A percentile compares a stretch with the other conserved stretches of the same genome.
phyloP scores from a whole-genome alignment of 108 stramenopile genomes.

The Licmophora abbreviata region DNA sequence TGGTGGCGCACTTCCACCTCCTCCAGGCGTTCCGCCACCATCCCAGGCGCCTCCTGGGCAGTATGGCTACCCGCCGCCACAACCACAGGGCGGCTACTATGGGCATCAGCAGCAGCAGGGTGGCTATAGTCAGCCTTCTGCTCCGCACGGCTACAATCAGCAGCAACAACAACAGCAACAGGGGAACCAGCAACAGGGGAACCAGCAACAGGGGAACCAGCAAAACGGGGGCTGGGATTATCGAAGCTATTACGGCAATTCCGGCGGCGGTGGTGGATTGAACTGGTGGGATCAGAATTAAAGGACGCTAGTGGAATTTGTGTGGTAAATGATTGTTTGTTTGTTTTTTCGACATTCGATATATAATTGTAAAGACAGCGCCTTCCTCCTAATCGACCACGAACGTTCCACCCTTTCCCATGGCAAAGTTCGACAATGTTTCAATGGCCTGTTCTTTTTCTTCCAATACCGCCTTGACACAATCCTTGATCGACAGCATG shows the following conservation, averaged over 20 bases:
- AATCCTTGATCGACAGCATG: constrained; percentile 83
- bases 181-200: constrained; percentile 38
- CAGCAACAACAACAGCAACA: constrained; percentile 19
- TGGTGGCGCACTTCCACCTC: constrained; percentile 14
- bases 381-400: constrained; percentile 25
- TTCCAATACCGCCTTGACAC: constrained; percentile 61
- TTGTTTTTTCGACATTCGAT: not conserved
- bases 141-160: constrained; percentile 23
- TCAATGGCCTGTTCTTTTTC: constrained; percentile 77
- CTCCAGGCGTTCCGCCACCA: constrained; percentile 3
- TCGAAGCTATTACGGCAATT: constrained; percentile 51
- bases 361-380: not conserved
- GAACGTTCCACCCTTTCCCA: constrained; percentile 78
- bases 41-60: constrained; percentile 4
- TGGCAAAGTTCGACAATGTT: constrained; percentile 67
- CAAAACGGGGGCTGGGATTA: constrained; percentile 55
- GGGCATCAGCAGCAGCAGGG: constrained; percentile 14
- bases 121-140: constrained; percentile 7
- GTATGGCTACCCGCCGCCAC: constrained; percentile 17
- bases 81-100: constrained; percentile 10
- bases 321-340: not conserved
- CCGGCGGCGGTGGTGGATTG: constrained; percentile 60
- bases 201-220: constrained; percentile 43
- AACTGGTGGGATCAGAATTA: constrained; percentile 76
- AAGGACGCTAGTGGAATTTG: not conserved